phyloP scores from a whole-genome alignment of 2,329 filamentous ascomycete genomes.

The Ophiocordyceps camponoti-rufipedis region DNA sequence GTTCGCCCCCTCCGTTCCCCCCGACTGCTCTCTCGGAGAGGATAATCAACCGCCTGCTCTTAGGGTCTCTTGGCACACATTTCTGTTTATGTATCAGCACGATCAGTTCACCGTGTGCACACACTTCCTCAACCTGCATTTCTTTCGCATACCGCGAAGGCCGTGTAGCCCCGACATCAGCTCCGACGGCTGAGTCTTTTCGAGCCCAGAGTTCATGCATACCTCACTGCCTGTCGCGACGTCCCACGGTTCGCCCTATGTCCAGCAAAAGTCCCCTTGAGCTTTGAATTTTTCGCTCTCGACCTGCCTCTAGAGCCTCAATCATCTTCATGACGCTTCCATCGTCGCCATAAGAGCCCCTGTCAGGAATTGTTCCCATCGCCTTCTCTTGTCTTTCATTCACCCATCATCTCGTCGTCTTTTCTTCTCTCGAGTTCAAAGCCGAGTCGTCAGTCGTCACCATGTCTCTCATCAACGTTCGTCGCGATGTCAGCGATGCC shows the following conservation, averaged over 20 bases:
- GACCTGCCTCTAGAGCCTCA: conserved; percentile 3
- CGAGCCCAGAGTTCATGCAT: conserved; percentile 36
- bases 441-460: conserved; percentile 33
- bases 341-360: conserved; percentile 6
- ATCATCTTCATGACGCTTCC: conserved; percentile 20
- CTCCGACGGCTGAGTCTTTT: conserved; percentile 69
- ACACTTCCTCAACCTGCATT: conserved; percentile 92
- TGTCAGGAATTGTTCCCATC: conserved; percentile 4
- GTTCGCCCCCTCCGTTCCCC: background rate
- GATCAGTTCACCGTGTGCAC: conserved; percentile 76
- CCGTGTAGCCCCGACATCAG: conserved; percentile 77
- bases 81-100: conserved; percentile 97
- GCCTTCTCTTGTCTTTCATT: background rate
- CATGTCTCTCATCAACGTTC: conserved; percentile 98
- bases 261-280: conserved; percentile 32
- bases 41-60: conserved; percentile 8
- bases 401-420: background rate
- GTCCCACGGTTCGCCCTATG: conserved; percentile 33
- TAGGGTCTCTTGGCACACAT: conserved; percentile 15
- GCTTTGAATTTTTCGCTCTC: conserved; percentile 33
- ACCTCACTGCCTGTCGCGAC: conserved; percentile 28
- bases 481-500: conserved; percentile 91
- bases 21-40: background rate
- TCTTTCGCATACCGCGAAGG: conserved; percentile 92
- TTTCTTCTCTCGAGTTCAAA: conserved; percentile 17